These are phyloP conservation scores for Sphagnum magellanicum DNA, from an alignment of 228 moss, liverwort and hornwort species.

Conservation along the genomic window DNA sequence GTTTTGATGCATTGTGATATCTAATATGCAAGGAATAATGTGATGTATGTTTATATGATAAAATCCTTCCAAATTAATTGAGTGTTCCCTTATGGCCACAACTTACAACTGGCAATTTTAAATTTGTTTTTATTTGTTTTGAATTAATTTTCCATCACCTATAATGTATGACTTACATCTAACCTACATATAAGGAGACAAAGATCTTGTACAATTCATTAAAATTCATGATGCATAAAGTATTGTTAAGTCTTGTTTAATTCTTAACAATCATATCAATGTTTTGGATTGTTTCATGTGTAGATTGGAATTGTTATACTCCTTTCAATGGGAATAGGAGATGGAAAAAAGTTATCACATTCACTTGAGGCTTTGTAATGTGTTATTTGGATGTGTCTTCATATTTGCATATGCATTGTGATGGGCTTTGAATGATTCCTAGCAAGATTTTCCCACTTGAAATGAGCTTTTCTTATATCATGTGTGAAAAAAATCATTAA, in stretches of 20 bases:
- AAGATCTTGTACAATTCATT: not conserved
- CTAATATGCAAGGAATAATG: no score
- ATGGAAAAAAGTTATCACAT: constrained; percentile 5
- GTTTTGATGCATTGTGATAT: no score
- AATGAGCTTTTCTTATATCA: no score
- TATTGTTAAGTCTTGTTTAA: not conserved
- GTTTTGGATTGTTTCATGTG: not conserved
- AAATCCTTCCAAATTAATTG: no score
- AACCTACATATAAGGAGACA: no score
- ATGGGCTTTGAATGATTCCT: constrained; percentile 40
- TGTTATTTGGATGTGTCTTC: constrained; percentile 27
- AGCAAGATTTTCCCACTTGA: constrained; percentile 48
- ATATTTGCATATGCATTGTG: constrained; percentile 37
- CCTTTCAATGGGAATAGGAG: constrained; percentile 16
- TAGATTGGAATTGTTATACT: constrained; percentile 30
- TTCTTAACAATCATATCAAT: not conserved
- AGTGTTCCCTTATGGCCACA: no score
- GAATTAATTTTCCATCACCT: no score
- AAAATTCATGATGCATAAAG: not conserved
- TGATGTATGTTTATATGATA: no score
- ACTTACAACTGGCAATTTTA: no score
- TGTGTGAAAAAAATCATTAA: no score
- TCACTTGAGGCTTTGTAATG: constrained; percentile 7
- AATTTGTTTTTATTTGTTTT: no score
- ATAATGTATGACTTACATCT: no score